phyloP scores from a whole-genome alignment of 164 flowering plant species.

The Brasenia schreberi region DNA sequence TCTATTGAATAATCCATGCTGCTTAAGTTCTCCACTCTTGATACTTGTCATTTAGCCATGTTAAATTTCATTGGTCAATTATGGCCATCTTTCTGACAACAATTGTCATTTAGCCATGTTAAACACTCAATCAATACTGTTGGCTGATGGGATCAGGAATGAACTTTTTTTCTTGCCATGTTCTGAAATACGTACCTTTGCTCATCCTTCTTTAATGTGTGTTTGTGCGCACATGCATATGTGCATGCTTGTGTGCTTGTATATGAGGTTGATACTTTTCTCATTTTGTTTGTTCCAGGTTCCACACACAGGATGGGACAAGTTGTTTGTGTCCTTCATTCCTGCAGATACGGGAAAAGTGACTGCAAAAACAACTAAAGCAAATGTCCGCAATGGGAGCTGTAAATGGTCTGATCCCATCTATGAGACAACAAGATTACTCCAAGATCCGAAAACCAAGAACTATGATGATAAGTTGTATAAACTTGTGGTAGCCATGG shows the following conservation, averaged over 20 bases:
- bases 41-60: too few species aligned
- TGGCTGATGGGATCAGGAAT: too few species aligned
- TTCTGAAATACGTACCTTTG: too few species aligned
- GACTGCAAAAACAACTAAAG: constrained; percentile 84
- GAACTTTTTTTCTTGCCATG: too few species aligned
- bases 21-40: background rate
- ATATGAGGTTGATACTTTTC: background rate
- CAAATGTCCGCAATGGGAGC: constrained; percentile 81
- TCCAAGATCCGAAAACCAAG: constrained; percentile 69
- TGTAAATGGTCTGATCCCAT: constrained; percentile 99
- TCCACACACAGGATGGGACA: constrained; percentile 95
- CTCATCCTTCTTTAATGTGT: too few species aligned
- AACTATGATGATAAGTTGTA: constrained; percentile 78
- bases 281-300: constrained; percentile 33
- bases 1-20: background rate
- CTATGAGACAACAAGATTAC: constrained; percentile 94
- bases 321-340: constrained; percentile 69
- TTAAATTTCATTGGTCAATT: too few species aligned
- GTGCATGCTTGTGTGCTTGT: background rate
- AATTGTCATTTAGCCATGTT: too few species aligned
- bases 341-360: constrained; percentile 83
- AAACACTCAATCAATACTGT: too few species aligned
- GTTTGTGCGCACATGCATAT: too few species aligned
- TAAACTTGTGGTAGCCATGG: constrained; percentile 84
- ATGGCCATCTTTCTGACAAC: too few species aligned